Evolutionary conservation across 2,329 filamentous ascomycete genomes (phyloP), one percentile per base, ranked within the genome.

Genomic region (Fusarium paranaense): DNA sequence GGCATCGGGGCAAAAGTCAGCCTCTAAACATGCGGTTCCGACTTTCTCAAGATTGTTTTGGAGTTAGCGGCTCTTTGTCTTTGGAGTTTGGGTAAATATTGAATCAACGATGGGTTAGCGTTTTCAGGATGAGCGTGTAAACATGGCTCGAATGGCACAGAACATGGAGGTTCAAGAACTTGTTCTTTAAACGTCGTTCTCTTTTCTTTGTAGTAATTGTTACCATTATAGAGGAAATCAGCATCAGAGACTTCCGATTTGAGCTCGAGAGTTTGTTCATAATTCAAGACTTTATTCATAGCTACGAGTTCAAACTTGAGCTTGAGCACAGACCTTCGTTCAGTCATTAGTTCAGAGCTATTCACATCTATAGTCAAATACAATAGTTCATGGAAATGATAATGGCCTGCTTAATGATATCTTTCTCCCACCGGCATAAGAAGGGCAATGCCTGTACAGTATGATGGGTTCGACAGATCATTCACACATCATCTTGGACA

Each of bases 1-100:
- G 92, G 92, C 0, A 94, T 96, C 72, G 92, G 91, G 14, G 93
- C 94, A 5, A 90, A 87, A 75, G 86, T 82, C 45, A 70, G 75
- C 30, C 61, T 83, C 27, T 83, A 75, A 58, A 27, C 5, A 8
- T 58, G 32, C 5, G 13, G 13, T 18, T 42, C 40, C 11, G 16
- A 47, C 40, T 27, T 27, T 35, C 35, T 63, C 54, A 45, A 64
- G 70, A 61, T 52, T 60, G 59, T 54, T 45, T 72, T 56, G 74
- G 72, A 63, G 69, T 73, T 71, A 10, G 37, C 13, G 62, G 59
- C 20, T 64, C 45, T 54, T 52, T 30, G 54, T 61, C 66, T 67
- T 62, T 16, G 47, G 57, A 57, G 59, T 57, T 54, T 56, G 57
- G 32, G 52, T 50, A 57, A 42, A n/a, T 32, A 38, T 54, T n/a